Base-by-base conservation (phyloP, 169 alveolate genomes). In the Plasmodium knowlesi region DNA sequence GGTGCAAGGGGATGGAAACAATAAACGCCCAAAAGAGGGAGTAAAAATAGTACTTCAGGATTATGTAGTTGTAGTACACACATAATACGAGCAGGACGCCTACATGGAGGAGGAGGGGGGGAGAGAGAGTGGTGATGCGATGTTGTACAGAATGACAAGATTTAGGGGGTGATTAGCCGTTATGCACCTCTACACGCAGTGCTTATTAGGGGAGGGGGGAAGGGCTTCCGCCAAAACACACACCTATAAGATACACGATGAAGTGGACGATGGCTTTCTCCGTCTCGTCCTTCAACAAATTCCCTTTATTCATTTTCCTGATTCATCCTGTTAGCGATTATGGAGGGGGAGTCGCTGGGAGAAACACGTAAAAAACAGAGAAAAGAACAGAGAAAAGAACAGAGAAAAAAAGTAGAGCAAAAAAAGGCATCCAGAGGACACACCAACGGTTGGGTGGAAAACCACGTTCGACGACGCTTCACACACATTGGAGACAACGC, bases 21-120 rank as follows among this genome's bases (percentile, higher is more conserved):
- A 95, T 92, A n/a, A 93, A 90, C 1, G 97, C 97, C 97, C 97
- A 95, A 67, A 95, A 95, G 43, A 95, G 76, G 5, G 97, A 93
- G 28, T 89, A 83, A 86, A 95, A 83, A 57, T 95, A 89, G 61
- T 91, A 92, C 41, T 95, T 92, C 19, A 95, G 61, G 10, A 95
- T 92, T 53, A 95, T 95, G 57, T 85, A 92, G 84, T 95, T 95
- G 84, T 92, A 95, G 88, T 95, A 95, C 22, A 95, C 88, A 50
- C 96, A 92, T 16, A 95, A 70, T 57, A 92, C 78, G 30, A 90
- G 83, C 16, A 92, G 73, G 30, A 90, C 78, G 92, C 97, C 94
- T 70, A 28, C 8, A 43, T 25, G 39, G 39, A 3, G 39, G 39
- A 32, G 3, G 39, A 43, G 54, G 39, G 39, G 39, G 39, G 39